Conservation (phyloP, 23 red algal species). For the Cyanidiococcus yangmingshanensis region DNA sequence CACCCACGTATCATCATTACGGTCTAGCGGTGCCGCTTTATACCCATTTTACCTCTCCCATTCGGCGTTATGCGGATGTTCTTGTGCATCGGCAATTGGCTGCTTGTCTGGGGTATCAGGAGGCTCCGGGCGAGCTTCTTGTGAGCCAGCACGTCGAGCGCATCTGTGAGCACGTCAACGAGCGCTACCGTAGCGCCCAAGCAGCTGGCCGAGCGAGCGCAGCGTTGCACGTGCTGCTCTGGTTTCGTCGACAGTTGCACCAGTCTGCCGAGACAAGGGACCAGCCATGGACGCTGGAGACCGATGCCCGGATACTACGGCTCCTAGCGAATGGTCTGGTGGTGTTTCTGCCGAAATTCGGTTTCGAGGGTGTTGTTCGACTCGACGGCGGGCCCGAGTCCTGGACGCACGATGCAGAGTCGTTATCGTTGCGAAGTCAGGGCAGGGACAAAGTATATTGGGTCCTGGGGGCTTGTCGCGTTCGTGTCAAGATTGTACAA, state of each 20-base stretch:
- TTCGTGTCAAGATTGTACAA: neutral
- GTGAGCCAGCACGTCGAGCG: conserved; percentile 48
- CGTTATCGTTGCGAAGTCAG: neutral
- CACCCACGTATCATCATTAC: conserved; percentile 84
- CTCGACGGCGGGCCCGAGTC: conserved; percentile 35
- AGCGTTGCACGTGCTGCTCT: conserved; percentile 57
- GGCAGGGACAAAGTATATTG: neutral
- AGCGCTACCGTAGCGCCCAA: conserved; percentile 86
- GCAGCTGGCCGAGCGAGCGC: conserved; percentile 58
- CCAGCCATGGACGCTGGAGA: conserved; percentile 29
- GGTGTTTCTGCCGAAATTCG: conserved; percentile 82
- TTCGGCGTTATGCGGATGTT: conserved; percentile 94
- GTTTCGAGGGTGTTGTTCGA: conserved; percentile 79
- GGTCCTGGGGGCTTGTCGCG: neutral
- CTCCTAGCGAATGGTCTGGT: conserved; percentile 75
- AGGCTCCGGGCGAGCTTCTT: conserved; percentile 44
- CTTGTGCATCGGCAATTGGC: conserved; percentile 83
- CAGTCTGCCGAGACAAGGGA: neutral
- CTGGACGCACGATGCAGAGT: neutral
- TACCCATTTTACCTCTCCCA: conserved; percentile 99
- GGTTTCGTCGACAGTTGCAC: conserved; percentile 39
- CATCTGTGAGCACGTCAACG: conserved; percentile 73
- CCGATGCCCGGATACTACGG: conserved; percentile 65
- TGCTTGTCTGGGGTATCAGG: conserved; percentile 57
- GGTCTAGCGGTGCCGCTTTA: conserved; percentile 88